A percentile compares a stretch with the other conserved stretches of the same genome.
These are phyloP conservation scores for Ceratocystis albifundus DNA, from an alignment of 2,329 filamentous ascomycete species.

Conservation along the genomic window DNA sequence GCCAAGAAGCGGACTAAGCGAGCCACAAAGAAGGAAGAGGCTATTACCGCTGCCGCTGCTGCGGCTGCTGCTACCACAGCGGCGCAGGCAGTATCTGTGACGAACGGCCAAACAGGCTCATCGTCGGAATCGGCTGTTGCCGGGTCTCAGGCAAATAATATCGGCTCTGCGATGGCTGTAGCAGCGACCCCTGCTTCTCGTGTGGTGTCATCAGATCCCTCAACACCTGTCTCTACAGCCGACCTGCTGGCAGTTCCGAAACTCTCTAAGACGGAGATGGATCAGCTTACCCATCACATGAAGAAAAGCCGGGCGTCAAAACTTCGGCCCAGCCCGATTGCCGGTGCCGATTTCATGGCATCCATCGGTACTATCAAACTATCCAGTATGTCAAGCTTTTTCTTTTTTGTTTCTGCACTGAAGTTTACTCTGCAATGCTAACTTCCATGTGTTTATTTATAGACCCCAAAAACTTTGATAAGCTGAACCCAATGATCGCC, in stretches of 20 bases:
- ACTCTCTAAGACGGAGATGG: constrained; percentile 25
- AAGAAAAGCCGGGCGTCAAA: constrained; percentile 33
- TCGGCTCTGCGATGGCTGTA: not conserved
- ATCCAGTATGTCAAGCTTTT: constrained; percentile 27
- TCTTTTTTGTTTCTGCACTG: not conserved
- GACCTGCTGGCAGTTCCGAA: constrained; percentile 28
- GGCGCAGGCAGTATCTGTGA: not conserved
- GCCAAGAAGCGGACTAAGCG: constrained; percentile 34
- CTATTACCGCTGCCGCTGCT: constrained; percentile 29
- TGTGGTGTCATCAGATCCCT: not conserved
- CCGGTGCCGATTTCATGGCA: constrained; percentile 33
- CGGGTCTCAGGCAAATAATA: not conserved
- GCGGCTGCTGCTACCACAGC: not conserved
- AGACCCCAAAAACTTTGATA: constrained; percentile 37
- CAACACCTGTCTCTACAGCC: constrained; percentile 26
- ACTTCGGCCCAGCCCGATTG: constrained; percentile 32
- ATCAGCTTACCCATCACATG: constrained; percentile 31
- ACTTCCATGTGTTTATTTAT: not conserved
- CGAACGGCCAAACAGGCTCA: not conserved
- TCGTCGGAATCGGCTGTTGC: not conserved
- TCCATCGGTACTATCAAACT: constrained; percentile 34
- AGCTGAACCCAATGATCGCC: constrained; percentile 35
- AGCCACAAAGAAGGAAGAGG: constrained; percentile 30
- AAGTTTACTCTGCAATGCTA: not conserved
- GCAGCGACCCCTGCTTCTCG: constrained; percentile 23